A percentile compares a stretch with the other conserved stretches of the same genome.
phyloP scores from a whole-genome alignment of 495 filamentous ascomycete genomes.

The Bacidia gigantensis region DNA sequence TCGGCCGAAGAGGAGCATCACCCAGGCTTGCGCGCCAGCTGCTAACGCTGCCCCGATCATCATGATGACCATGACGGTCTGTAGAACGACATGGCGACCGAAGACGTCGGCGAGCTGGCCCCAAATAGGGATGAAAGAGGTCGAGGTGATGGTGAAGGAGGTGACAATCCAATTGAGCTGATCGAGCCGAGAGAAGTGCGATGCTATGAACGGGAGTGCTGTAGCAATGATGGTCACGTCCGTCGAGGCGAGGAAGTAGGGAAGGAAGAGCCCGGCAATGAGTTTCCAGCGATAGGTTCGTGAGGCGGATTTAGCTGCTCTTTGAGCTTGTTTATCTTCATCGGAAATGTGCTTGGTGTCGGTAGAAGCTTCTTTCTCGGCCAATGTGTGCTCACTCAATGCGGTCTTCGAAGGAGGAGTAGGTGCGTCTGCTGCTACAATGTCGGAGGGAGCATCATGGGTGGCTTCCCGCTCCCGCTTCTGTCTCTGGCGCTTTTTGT shows the following conservation, averaged over 20 bases:
- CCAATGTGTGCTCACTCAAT: not conserved
- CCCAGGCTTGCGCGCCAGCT: constrained; percentile 40
- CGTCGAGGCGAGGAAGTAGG: constrained; percentile 37
- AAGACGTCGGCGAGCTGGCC: constrained; percentile 47
- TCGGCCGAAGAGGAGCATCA: constrained; percentile 42
- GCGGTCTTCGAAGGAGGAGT: not conserved
- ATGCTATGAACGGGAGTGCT: constrained; percentile 44
- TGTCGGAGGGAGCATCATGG: too few relatives aligned
- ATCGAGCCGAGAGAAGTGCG: constrained; percentile 42
- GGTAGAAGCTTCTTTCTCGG: not conserved
- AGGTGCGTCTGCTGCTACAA: not conserved
- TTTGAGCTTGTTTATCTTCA: not conserved
- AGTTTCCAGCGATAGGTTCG: constrained; percentile 39
- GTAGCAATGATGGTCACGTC: constrained; percentile 48
- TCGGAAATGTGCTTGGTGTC: not conserved
- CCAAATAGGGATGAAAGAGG: constrained; percentile 48
- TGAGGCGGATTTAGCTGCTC: constrained; percentile 1
- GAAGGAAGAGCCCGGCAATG: constrained; percentile 36
- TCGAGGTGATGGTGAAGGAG: constrained; percentile 45
- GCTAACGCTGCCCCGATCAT: constrained; percentile 37
- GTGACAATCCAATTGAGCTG: constrained; percentile 53
- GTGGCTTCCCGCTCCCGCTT: not conserved
- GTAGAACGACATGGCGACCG: constrained; percentile 36
- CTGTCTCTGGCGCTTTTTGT: not conserved
- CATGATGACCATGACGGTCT: constrained; percentile 34